Evolutionary conservation across 345 rosid species (phyloP), one percentile per base, ranked within the genome.

Genomic region (Cardiospermum halicacabum): DNA sequence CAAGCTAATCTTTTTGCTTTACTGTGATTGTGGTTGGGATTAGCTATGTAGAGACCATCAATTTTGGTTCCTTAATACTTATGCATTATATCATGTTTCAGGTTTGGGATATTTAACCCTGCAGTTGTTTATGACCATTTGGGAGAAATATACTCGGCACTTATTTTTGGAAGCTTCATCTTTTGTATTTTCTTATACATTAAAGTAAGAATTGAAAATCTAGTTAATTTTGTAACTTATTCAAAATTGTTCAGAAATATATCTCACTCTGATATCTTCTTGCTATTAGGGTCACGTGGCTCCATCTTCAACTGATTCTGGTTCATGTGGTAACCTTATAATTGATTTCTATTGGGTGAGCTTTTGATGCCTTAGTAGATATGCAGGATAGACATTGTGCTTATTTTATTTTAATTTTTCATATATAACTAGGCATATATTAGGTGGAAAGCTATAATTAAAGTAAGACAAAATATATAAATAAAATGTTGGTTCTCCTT

Each of bases 261-360:
- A 37, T 70, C 78, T 78, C 40, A 69, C 43, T 31, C 64, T 31
- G 30, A 47, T 47, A 12, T 39, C 78, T 73, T 39, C 78, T 73
- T 60, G 53, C 34, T 80, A 48, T 62, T 72, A 91, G 97, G 99
- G 99, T 74, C 96, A 82, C 43, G 55, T 91, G 72, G 96, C 92
- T 16, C 97, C 99, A 68, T 94, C 97, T 53, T 94, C 99, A 47
- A 79, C 80, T 28, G 99, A 94, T 76, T 91, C 95, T 66, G 97
- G 99, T 65, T 94, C 99, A 54, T 84, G 81, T 61, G 96, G 97
- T 53, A 94, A 94, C 82, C 31, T 88, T 37, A 82, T 91, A 67
- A 85, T 94, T 31, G 99, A 94, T 74, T 94, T 94, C 84, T 94
- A 94, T 48, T 94, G 96, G 99, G 99, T 91, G 76, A 86, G 96